Conservation (phyloP, 75 land plant species). For the Cupressus sempervirens region DNA sequence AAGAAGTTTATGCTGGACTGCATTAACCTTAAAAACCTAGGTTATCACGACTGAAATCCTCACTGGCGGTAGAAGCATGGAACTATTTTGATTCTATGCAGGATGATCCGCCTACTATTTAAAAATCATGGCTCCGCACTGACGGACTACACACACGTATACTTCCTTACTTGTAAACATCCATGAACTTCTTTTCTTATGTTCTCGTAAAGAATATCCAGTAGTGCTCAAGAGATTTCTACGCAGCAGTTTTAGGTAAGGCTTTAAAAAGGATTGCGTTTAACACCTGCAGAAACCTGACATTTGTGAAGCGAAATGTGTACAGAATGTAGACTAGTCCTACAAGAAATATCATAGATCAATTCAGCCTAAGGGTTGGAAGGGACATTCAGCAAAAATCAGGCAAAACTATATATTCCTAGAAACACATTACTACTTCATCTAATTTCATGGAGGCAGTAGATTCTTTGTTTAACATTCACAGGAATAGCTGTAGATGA, state of each 20-base stretch:
- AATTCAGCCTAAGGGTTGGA: neutral
- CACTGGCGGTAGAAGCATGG: neutral
- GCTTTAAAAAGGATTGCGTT: neutral
- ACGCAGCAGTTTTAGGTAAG: too few relatives aligned
- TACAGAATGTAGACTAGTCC: neutral
- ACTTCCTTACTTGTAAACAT: neutral
- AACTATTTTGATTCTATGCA: too few relatives aligned
- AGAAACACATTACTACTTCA: neutral
- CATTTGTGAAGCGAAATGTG: neutral
- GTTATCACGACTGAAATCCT: neutral
- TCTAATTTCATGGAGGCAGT: neutral
- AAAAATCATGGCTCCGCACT: neutral
- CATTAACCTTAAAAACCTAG: too few relatives aligned
- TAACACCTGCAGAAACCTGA: neutral
- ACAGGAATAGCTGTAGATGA: constrained; percentile 56
- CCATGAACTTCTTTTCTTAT: neutral
- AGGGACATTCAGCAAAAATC: neutral
- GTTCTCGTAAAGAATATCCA: neutral
- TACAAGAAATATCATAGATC: neutral
- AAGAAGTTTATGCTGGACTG: too few relatives aligned
- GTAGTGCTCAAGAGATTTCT: neutral
- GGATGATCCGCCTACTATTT: too few relatives aligned
- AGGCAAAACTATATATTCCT: neutral
- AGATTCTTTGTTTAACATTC: constrained; percentile 1
- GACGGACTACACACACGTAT: too few relatives aligned